These are phyloP conservation scores for Chlorella sp. DNA, from an alignment of 139 green algal species.

Conservation along the genomic window DNA sequence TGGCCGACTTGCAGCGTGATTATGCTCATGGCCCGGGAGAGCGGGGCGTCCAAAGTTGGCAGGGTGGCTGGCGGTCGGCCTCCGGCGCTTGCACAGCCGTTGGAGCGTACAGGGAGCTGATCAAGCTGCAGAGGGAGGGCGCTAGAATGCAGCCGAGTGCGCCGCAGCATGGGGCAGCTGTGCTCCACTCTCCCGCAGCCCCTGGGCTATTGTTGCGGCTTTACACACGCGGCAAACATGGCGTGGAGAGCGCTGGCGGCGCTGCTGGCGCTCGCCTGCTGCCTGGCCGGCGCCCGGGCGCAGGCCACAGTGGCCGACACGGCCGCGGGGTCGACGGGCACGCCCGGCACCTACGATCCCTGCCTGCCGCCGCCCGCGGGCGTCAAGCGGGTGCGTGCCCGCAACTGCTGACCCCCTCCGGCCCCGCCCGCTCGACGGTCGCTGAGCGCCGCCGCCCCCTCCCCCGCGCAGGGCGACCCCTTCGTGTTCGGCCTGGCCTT, in stretches of 20 bases:
- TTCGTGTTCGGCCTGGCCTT: constrained; percentile 59
- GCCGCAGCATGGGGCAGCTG: no score
- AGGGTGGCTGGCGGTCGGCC: no score
- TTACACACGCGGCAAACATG: not conserved
- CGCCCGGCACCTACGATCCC: constrained; percentile 15
- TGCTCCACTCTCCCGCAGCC: no score
- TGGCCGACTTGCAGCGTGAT: constrained; percentile 88
- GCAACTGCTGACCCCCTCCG: not conserved
- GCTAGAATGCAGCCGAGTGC: no score
- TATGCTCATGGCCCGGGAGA: constrained; percentile 59
- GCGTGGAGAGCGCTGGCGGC: not conserved
- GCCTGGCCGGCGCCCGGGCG: not conserved
- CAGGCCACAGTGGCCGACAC: not conserved
- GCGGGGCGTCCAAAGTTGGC: not conserved
- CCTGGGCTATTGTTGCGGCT: no score
- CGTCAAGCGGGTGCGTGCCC: constrained; percentile 8
- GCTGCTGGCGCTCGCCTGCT: constrained; percentile 6
- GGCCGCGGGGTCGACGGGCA: not conserved
- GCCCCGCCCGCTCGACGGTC: no score
- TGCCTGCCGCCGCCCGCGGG: not conserved
- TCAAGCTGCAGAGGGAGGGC: no score
- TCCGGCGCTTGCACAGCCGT: no score
- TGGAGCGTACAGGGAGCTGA: no score
- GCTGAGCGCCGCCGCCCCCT: not conserved
- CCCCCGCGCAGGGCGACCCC: constrained; percentile 36